Conservation (phyloP, 306 rosid genomes). For the Prunus fruticosa region DNA sequence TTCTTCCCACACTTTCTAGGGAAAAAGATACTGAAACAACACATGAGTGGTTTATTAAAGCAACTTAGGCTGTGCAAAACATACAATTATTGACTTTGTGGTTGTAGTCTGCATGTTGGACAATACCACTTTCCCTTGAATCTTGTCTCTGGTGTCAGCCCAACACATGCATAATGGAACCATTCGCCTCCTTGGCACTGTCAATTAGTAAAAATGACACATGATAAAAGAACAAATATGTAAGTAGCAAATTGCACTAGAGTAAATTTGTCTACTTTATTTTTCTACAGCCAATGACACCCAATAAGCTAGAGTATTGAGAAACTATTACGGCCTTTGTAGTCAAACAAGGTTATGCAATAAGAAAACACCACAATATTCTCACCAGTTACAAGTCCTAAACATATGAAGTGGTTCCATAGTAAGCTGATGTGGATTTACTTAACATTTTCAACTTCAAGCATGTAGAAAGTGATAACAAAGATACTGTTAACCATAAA, state of each 20-base stretch:
- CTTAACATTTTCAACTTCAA: not conserved
- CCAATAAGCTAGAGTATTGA: not conserved
- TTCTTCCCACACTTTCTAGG: not conserved
- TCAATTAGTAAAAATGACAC: slow-evolving; percentile 3
- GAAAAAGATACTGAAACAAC: slow-evolving; percentile 25
- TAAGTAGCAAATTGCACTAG: not conserved
- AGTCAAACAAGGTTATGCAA: not conserved
- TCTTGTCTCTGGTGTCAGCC: slow-evolving; percentile 94
- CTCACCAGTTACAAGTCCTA: not conserved
- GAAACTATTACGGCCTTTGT: not conserved
- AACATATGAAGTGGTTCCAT: not conserved
- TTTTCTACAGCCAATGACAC: not conserved
- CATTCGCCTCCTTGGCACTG: slow-evolving; percentile 99
- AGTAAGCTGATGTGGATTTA: not conserved
- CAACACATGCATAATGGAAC: slow-evolving; percentile 96
- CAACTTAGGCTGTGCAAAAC: not conserved
- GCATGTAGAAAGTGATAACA: not conserved
- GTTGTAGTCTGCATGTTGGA: slow-evolving; percentile 75
- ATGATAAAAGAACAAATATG: not conserved
- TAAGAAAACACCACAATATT: not conserved
- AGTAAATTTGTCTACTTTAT: not conserved
- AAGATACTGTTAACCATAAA: not conserved
- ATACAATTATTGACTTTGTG: slow-evolving; percentile 46
- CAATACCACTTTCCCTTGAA: slow-evolving; percentile 99
- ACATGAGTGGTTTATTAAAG: slow-evolving; percentile 1